A percentile compares a stretch with the other conserved stretches of the same genome.
Evolutionary conservation across 768 basidiomycete species (phyloP).

Genomic region (Leucocoprinus leucothites): DNA sequence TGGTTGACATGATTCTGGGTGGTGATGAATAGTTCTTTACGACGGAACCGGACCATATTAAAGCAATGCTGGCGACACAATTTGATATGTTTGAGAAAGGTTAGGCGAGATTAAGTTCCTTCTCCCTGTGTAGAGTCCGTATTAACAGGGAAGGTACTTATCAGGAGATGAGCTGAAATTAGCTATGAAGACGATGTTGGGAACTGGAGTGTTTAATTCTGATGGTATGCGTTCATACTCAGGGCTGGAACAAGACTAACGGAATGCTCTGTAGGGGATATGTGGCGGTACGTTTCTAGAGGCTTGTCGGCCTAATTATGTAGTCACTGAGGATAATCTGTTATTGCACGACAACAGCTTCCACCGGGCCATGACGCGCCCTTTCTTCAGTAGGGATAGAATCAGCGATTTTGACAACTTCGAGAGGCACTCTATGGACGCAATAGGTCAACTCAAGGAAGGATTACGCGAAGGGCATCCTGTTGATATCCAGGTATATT

Average conservation of each 20-base stretch:
- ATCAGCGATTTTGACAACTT: conserved; percentile 61
- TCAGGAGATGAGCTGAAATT: conserved; percentile 38
- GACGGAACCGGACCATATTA: conserved; percentile 51
- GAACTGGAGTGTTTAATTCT: conserved; percentile 52
- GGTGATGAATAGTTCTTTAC: conserved; percentile 38
- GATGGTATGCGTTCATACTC: neutral
- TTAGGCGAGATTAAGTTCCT: conserved; percentile 13
- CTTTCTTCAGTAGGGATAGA: conserved; percentile 56
- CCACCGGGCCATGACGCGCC: conserved; percentile 61
- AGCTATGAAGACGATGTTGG: conserved; percentile 48
- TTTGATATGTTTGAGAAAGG: conserved; percentile 61
- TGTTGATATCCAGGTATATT: conserved; percentile 55
- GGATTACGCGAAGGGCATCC: conserved; percentile 47
- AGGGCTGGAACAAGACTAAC: neutral
- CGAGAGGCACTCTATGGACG: conserved; percentile 46
- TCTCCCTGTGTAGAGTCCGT: neutral
- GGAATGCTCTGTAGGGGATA: conserved; percentile 10
- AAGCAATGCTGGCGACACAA: conserved; percentile 54
- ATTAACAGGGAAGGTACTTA: no score
- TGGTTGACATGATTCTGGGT: neutral
- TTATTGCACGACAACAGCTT: conserved; percentile 32
- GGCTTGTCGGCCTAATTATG: neutral
- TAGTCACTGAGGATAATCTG: neutral
- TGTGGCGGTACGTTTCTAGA: conserved; percentile 31
- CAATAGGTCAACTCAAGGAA: conserved; percentile 39